Evolutionary conservation across 2,329 filamentous ascomycete genomes (phyloP).

Genomic region (Colletotrichum incanum): DNA sequence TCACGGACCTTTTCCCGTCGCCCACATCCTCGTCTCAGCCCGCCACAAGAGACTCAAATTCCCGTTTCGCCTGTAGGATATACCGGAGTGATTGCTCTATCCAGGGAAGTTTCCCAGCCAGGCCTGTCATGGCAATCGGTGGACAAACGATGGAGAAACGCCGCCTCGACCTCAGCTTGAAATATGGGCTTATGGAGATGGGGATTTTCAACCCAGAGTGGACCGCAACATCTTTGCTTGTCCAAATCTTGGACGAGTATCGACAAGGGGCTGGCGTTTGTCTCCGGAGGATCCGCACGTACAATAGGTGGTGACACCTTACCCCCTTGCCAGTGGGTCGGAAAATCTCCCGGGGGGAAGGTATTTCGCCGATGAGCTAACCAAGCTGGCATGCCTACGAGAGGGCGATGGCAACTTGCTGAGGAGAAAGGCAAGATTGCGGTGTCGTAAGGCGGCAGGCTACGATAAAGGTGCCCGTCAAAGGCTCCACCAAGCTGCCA

Average conservation of each 20-base stretch:
- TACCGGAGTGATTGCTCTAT: background rate
- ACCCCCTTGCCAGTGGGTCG: conserved; percentile 8
- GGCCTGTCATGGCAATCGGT: background rate
- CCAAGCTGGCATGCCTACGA: background rate
- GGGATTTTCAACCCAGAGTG: background rate
- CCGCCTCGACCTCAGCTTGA: conserved; percentile 40
- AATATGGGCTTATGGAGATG: conserved; percentile 35
- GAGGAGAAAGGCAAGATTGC: background rate
- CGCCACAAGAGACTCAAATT: background rate
- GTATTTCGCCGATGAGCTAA: conserved; percentile 13
- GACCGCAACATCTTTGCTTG: background rate
- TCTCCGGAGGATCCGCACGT: conserved; percentile 10
- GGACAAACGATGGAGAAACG: conserved; percentile 30
- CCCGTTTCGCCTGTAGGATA: background rate
- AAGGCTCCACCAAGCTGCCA: conserved; percentile 4
- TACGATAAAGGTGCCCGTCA: background rate
- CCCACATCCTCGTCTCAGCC: background rate
- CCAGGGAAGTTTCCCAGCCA: background rate
- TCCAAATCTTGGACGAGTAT: background rate
- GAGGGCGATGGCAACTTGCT: background rate
- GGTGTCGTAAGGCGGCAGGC: background rate
- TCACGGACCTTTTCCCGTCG: background rate
- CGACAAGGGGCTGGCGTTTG: background rate
- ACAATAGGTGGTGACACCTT: background rate
- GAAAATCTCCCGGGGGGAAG: background rate